Base-by-base conservation (phyloP, 495 filamentous ascomycete genomes). In the Aspergillus baeticus region DNA sequence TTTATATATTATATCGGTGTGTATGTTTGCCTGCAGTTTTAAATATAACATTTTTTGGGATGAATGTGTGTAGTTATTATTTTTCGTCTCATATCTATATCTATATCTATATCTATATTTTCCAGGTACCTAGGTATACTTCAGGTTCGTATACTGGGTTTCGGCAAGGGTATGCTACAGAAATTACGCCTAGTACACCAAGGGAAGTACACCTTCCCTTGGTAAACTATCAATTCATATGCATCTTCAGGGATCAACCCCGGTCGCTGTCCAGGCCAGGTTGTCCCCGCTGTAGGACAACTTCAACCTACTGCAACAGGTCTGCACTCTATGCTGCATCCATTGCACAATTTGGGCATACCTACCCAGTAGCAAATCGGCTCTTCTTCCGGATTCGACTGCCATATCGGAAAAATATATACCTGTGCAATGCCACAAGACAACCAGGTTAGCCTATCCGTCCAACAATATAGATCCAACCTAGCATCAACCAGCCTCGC, bases 321-420 rank as follows among this genome's bases (percentile, higher is more conserved):
- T 29, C 26, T 29, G 8, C 6, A 38, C 10, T 36, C 11, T 50
- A 50, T 50, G 20, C 47, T 50, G 22, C 34, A 38, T 50, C 7
- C 34, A 23, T 38, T 38, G 34, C 47, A 38, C 47, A 38, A 38
- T 33, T 50, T 20, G 20, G 47, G 47, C 20, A 26, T 15, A 18
- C 34, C 47, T 38, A 38, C 20, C 18, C 47, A 17, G 29, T 70
- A 15, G 81, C 81, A 64, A 81, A 85, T 48, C 74, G 73, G 57
- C 78, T 82, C 53, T 70, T 76, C 61, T 71, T 67, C 54, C 82
- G 75, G 58, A 85, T 74, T 22, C 66, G 70, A 64, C 73, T 71
- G 18, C 86, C 86, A 52, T 83, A 87, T 42, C 69, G 72, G 67
- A 86, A 89, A 63, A 90, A 89, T 14, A 89, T 57, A 59, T 86